These are phyloP conservation scores for Myrmaecium sp. DNA, from an alignment of 2,329 filamentous ascomycete genomes.

Conservation along the genomic window DNA sequence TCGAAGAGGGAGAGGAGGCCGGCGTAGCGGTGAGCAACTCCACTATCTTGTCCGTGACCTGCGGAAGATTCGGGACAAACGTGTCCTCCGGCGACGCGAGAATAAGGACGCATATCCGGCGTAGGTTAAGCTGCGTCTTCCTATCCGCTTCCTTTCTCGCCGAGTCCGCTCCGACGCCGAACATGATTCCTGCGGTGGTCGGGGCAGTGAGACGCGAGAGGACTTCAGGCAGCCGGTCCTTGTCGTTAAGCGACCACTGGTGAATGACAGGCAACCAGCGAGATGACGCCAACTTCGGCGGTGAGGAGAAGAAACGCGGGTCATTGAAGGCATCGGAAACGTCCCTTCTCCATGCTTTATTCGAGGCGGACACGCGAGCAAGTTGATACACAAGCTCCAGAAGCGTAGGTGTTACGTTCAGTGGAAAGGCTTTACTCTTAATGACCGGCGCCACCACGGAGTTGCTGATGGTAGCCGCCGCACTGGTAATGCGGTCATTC, in stretches of 20 bases:
- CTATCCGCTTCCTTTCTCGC: conserved; percentile 90
- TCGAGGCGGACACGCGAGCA: conserved; percentile 57
- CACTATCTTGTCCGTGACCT: conserved; percentile 65
- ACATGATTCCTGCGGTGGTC: conserved; percentile 88
- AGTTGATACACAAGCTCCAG: conserved; percentile 62
- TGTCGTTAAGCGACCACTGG: conserved; percentile 74
- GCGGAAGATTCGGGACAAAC: conserved; percentile 58
- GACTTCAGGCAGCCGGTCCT: conserved; percentile 72
- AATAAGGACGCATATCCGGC: conserved; percentile 63
- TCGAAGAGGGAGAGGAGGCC: conserved; percentile 81
- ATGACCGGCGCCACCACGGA: conserved; percentile 70
- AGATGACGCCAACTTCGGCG: conserved; percentile 45
- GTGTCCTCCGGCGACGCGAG: conserved; percentile 62
- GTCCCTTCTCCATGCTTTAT: conserved; percentile 88
- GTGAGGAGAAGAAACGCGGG: conserved; percentile 61
- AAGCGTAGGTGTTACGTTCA: conserved; percentile 57
- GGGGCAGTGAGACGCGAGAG: conserved; percentile 64
- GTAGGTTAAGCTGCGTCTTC: conserved; percentile 77
- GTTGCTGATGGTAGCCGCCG: conserved; percentile 63
- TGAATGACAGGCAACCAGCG: conserved; percentile 72
- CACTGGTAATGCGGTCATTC: conserved; percentile 63
- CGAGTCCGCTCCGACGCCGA: conserved; percentile 90
- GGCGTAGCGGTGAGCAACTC: conserved; percentile 72
- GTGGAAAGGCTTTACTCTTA: conserved; percentile 71
- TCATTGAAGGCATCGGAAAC: conserved; percentile 87